These are phyloP conservation scores for Lentinus tigrinus DNA, from an alignment of 768 basidiomycete species.

Conservation along the genomic window DNA sequence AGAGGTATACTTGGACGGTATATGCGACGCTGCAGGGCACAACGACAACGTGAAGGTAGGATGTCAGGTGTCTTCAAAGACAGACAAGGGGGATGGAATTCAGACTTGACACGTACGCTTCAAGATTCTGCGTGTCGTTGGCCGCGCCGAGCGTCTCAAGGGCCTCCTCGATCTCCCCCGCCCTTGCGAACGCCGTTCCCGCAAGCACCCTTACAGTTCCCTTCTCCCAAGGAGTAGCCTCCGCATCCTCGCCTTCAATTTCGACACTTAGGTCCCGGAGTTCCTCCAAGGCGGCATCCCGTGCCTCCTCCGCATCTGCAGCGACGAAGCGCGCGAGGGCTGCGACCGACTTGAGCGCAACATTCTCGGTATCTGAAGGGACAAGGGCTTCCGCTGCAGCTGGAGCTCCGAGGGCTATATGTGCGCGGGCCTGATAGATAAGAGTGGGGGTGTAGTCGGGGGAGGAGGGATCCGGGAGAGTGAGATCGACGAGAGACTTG, in stretches of 20 bases:
- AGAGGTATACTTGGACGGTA: conserved; percentile 84
- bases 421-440: conserved; percentile 78
- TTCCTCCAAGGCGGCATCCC: conserved; percentile 70
- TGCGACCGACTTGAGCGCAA: conserved; percentile 67
- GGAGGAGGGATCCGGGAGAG: conserved; percentile 59
- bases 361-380: conserved; percentile 56
- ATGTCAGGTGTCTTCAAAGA: no score
- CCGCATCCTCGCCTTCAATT: conserved; percentile 76
- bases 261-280: conserved; percentile 85
- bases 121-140: conserved; percentile 71
- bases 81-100: no score
- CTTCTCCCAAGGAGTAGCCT: conserved; percentile 66
- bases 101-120: conserved; percentile 63
- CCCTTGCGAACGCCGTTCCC: conserved; percentile 82
- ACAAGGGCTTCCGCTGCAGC: conserved; percentile 56
- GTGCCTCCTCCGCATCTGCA: conserved; percentile 30
- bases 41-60: neutral
- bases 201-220: conserved; percentile 75
- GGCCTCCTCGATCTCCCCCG: conserved; percentile 89
- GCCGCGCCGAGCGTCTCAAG: conserved; percentile 79
- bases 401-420: conserved; percentile 67
- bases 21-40: conserved; percentile 63
- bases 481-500: conserved; percentile 52
- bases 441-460: conserved; percentile 62
- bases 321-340: conserved; percentile 72